These are phyloP conservation scores for Cyclaneusma minus DNA, from an alignment of 2,329 filamentous ascomycete species.

Conservation along the genomic window DNA sequence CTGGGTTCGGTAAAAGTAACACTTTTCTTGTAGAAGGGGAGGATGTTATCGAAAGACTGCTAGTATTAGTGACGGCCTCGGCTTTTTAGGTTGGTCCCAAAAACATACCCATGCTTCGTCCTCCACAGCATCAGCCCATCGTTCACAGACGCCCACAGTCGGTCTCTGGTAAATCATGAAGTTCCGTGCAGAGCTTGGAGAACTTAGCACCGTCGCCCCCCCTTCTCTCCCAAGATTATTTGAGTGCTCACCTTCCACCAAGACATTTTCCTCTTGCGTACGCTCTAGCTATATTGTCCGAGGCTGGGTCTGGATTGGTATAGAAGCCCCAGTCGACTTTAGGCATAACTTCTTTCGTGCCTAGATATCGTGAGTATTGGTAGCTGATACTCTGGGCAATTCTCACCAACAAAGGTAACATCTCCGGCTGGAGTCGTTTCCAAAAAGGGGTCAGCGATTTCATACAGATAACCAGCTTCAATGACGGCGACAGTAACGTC, in stretches of 20 bases:
- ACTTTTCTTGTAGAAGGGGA: conserved; percentile 19
- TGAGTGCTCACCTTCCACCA: conserved; percentile 3
- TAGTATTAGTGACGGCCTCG: no score
- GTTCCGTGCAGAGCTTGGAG: conserved; percentile 3
- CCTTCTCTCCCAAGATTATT: no score
- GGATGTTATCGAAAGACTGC: conserved; percentile 16
- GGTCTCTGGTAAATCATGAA: conserved; percentile 4
- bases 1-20: conserved; percentile 19
- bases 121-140: conserved; percentile 2
- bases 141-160: conserved; percentile 10
- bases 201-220: no score
- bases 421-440: neutral
- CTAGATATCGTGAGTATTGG: no score
- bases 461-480: conserved; percentile 9
- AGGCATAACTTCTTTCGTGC: neutral
- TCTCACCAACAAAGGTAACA: no score
- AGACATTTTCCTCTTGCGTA: conserved; percentile 6
- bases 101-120: conserved; percentile 21
- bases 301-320: conserved; percentile 11
- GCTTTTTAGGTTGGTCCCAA: no score
- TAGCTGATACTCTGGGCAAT: no score
- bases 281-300: conserved; percentile 3
- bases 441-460: conserved; percentile 4
- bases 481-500: conserved; percentile 9
- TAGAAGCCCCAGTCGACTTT: conserved; percentile 3